Conservation (phyloP, 23 red algal genomes). For the Gracilariopsis chorda region DNA sequence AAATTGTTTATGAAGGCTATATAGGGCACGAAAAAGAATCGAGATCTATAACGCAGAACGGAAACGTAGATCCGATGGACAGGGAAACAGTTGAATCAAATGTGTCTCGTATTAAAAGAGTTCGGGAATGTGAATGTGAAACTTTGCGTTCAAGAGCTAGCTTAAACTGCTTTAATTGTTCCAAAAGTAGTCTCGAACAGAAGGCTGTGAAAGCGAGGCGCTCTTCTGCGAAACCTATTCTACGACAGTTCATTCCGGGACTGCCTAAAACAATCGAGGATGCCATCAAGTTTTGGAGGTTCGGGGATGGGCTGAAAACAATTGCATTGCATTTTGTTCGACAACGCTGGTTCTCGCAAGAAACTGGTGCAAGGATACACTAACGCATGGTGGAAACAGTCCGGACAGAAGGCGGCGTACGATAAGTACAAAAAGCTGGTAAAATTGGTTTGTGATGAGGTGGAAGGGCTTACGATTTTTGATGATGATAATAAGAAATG, state of each 20-base stretch:
- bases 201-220: too few species aligned
- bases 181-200: too few species aligned
- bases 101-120: too few species aligned
- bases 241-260: background rate
- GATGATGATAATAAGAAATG: background rate
- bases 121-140: too few species aligned
- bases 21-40: too few species aligned
- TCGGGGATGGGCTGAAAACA: background rate
- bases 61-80: too few species aligned
- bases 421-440: background rate
- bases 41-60: too few species aligned
- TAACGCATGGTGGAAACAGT: background rate
- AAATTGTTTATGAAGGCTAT: too few species aligned
- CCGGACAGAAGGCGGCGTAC: background rate
- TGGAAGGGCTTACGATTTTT: background rate
- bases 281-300: background rate
- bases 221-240: too few species aligned
- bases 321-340: background rate
- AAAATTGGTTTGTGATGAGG: background rate
- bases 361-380: background rate
- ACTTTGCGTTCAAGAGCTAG: too few species aligned
- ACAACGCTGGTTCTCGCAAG: background rate
- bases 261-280: background rate
- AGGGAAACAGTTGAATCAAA: too few species aligned
- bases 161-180: too few species aligned